These are phyloP conservation scores for Skeletonema tropicum DNA, from an alignment of 108 stramenopile genomes.

Conservation along the genomic window DNA sequence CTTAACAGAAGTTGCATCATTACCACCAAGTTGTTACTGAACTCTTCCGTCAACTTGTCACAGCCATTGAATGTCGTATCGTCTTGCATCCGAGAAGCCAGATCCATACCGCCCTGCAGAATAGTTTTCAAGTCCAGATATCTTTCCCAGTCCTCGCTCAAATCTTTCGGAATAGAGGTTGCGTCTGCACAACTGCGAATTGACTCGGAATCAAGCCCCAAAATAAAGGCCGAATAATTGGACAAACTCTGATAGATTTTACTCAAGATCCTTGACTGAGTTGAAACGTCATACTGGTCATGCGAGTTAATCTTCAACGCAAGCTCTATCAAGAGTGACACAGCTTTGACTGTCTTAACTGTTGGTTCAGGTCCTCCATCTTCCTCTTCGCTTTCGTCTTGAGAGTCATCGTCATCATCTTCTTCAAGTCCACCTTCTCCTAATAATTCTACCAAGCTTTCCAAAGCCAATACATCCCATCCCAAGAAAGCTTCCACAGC, in stretches of 20 bases:
- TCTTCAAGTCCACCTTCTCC: conserved; percentile 62
- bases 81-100: neutral
- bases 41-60: conserved; percentile 10
- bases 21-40: conserved; percentile 10
- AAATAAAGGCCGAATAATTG: conserved; percentile 51
- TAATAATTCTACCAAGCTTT: conserved; percentile 62
- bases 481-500: conserved; percentile 40
- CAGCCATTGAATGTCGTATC: conserved; percentile 8
- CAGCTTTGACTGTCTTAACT: conserved; percentile 50
- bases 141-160: conserved; percentile 23
- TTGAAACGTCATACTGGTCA: conserved; percentile 15
- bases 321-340: conserved; percentile 54
- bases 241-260: conserved; percentile 56
- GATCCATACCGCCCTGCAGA: conserved; percentile 12
- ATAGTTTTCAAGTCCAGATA: conserved; percentile 47
- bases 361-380: conserved; percentile 32
- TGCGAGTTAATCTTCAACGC: conserved; percentile 24
- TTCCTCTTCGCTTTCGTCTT: conserved; percentile 35
- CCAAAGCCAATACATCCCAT: conserved; percentile 51
- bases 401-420: conserved; percentile 37
- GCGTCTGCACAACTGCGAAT: conserved; percentile 33
- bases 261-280: conserved; percentile 28
- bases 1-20: conserved; percentile 36
- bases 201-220: conserved; percentile 64
- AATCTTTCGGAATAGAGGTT: conserved; percentile 9